Percentiles rank a stretch among this genome's conserved stretches.
Evolutionary conservation across 305 asterid species (phyloP).

Genomic region (Fraxinus floribunda): DNA sequence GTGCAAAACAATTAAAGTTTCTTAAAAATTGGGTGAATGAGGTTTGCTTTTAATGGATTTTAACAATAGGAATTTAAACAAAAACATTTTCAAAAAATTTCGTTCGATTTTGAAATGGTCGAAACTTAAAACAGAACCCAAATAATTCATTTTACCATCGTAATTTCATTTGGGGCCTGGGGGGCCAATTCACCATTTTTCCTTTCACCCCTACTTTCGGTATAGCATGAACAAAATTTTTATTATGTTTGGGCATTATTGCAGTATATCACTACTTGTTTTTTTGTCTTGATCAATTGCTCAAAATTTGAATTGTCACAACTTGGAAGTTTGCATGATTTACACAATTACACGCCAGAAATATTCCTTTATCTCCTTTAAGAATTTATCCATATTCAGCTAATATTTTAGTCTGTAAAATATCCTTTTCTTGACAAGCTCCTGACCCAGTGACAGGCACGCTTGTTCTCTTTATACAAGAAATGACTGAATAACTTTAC

Average conservation of each 20-base stretch:
- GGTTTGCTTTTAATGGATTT: not conserved
- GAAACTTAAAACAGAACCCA: too few relatives aligned
- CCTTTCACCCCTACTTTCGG: not conserved
- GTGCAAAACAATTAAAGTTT: too few relatives aligned
- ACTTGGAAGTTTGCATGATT: not conserved
- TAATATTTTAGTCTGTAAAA: not conserved
- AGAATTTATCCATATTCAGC: not conserved
- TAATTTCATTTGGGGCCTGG: too few relatives aligned
- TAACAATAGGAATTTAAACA: too few relatives aligned
- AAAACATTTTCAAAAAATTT: too few relatives aligned
- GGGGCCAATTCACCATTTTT: too few relatives aligned
- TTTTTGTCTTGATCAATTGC: not conserved
- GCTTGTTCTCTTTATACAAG: slow-evolving; percentile 35
- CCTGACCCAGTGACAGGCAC: slow-evolving; percentile 43
- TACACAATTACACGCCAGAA: not conserved
- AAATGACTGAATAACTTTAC: slow-evolving; percentile 13
- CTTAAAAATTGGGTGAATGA: not conserved
- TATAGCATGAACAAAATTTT: not conserved
- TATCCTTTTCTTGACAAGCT: slow-evolving; percentile 32
- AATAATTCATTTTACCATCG: too few relatives aligned
- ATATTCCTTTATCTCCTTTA: not conserved
- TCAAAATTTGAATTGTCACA: not conserved
- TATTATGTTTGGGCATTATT: not conserved
- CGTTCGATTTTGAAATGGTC: too few relatives aligned
- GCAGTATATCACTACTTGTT: not conserved